These are phyloP conservation scores for Salix caprea DNA, from an alignment of 345 rosid species.

Conservation along the genomic window DNA sequence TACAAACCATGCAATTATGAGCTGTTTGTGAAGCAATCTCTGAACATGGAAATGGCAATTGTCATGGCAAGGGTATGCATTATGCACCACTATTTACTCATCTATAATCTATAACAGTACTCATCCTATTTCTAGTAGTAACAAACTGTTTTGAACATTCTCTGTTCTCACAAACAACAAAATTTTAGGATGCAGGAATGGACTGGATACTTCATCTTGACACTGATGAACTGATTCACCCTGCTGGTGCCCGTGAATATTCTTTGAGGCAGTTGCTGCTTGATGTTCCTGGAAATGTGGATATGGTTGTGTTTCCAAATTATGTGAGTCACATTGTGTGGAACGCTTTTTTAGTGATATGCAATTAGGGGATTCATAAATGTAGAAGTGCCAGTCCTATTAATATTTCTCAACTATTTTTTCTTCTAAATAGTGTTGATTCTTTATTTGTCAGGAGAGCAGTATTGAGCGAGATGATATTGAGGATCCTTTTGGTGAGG, in stretches of 20 bases:
- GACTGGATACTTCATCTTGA: constrained; percentile 97
- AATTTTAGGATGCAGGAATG: constrained; percentile 63
- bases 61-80: constrained; percentile 83
- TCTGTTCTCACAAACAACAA: not conserved
- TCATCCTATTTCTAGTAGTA: not conserved
- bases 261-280: constrained; percentile 54
- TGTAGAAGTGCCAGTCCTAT: not conserved
- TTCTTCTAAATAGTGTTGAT: constrained; percentile 3
- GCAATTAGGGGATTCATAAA: not conserved
- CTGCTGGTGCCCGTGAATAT: constrained; percentile 71
- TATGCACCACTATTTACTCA: not conserved
- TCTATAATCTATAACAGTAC: not conserved
- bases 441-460: constrained; percentile 64
- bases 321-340: constrained; percentile 43
- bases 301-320: constrained; percentile 79
- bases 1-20: constrained; percentile 93
- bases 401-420: constrained; percentile 10
- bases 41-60: constrained; percentile 98
- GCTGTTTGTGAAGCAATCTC: constrained; percentile 91
- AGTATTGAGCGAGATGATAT: constrained; percentile 84
- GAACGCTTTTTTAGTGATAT: not conserved
- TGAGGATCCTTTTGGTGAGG: constrained; percentile 89
- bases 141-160: not conserved
- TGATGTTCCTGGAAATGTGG: constrained; percentile 58
- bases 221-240: constrained; percentile 83